Conservation (phyloP, 2,329 filamentous ascomycete species). For the Orbilia javanica region DNA sequence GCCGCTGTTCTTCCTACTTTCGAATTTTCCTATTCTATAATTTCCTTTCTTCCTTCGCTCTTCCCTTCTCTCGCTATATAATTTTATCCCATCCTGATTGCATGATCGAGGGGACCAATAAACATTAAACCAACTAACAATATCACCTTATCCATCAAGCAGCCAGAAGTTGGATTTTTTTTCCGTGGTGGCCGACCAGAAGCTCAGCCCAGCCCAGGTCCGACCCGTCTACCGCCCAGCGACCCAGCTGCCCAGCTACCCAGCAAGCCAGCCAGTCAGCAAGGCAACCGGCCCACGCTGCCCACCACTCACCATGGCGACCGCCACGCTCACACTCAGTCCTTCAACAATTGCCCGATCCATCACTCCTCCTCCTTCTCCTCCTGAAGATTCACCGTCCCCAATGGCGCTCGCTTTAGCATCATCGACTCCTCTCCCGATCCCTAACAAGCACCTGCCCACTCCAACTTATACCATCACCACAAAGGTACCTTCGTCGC, state of each 20-base stretch:
- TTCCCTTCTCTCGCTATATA: too few species aligned
- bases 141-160: too few species aligned
- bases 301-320: slow-evolving; percentile 47
- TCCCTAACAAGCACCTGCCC: slow-evolving; percentile 63
- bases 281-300: slow-evolving; percentile 50
- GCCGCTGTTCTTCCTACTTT: background rate
- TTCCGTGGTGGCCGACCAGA: too few species aligned
- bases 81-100: too few species aligned
- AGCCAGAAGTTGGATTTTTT: too few species aligned
- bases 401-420: slow-evolving; percentile 60
- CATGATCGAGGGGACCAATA: too few species aligned
- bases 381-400: slow-evolving; percentile 55
- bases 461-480: slow-evolving; percentile 60
- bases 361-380: slow-evolving; percentile 65
- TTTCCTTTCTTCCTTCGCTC: too few species aligned
- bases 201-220: too few species aligned
- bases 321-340: slow-evolving; percentile 48
- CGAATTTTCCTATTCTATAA: background rate
- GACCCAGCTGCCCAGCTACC: too few species aligned
- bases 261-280: slow-evolving; percentile 24
- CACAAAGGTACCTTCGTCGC: slow-evolving; percentile 61
- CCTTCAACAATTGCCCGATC: slow-evolving; percentile 62
- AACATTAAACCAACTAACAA: too few species aligned
- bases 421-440: slow-evolving; percentile 61
- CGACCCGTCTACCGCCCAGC: too few species aligned